Evolutionary conservation across 2,329 filamentous ascomycete species (phyloP).

Genomic region (Fusarium globosum): DNA sequence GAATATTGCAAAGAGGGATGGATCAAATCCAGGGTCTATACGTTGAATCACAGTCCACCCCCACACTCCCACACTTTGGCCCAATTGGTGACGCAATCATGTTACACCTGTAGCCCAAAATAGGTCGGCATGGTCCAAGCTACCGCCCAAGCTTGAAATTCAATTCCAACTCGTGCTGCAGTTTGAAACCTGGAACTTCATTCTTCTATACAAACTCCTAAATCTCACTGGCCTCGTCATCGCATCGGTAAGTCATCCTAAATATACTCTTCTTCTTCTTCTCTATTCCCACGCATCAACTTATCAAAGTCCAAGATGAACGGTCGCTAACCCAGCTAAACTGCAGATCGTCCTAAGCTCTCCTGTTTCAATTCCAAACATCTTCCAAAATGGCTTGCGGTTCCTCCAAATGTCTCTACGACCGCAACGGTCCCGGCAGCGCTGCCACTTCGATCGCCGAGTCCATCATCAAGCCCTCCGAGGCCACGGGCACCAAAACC

Average conservation of each 20-base stretch:
- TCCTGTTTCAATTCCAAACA: neutral
- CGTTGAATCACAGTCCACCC: slow-evolving; percentile 28
- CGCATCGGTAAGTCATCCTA: slow-evolving; percentile 1
- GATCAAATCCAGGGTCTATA: slow-evolving; percentile 23
- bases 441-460: slow-evolving; percentile 61
- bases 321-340: slow-evolving; percentile 5
- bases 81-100: slow-evolving; percentile 28
- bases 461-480: slow-evolving; percentile 62
- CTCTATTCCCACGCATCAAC: neutral
- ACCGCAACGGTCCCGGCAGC: slow-evolving; percentile 60
- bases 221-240: neutral
- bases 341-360: slow-evolving; percentile 6
- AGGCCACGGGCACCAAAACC: slow-evolving; percentile 53
- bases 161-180: neutral
- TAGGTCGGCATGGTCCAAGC: slow-evolving; percentile 11
- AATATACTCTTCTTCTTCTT: neutral
- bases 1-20: neutral
- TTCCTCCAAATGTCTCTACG: slow-evolving; percentile 35
- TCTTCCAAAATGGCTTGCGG: slow-evolving; percentile 42
- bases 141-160: slow-evolving; percentile 19
- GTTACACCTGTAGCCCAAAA: slow-evolving; percentile 23
- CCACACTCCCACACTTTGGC: slow-evolving; percentile 33
- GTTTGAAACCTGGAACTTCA: neutral
- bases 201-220: neutral
- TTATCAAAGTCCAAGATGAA: neutral